Evolutionary conservation across 495 filamentous ascomycete genomes (phyloP).

Genomic region (Tuber calosporum): DNA sequence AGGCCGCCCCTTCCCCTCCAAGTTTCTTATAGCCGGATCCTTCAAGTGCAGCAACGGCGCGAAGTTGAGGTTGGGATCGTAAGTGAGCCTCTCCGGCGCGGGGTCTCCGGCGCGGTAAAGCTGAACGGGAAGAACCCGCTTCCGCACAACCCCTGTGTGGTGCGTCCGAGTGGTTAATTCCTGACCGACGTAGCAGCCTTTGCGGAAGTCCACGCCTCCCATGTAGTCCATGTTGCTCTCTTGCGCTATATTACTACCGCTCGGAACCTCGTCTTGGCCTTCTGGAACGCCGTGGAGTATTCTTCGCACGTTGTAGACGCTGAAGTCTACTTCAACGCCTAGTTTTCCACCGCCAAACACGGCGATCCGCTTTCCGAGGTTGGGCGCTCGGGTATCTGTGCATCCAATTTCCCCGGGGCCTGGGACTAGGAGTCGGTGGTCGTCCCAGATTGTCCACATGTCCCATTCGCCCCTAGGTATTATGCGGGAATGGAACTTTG

Average conservation of each 20-base stretch:
- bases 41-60: constrained; percentile 36
- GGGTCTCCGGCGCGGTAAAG: constrained; percentile 51
- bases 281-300: constrained; percentile 75
- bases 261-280: constrained; percentile 67
- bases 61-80: constrained; percentile 44
- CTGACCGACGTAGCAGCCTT: constrained; percentile 95
- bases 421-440: constrained; percentile 25
- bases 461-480: constrained; percentile 48
- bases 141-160: constrained; percentile 86
- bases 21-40: constrained; percentile 41
- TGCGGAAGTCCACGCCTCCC: constrained; percentile 78
- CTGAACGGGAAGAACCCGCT: constrained; percentile 76
- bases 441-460: constrained; percentile 63
- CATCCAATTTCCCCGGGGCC: constrained; percentile 45
- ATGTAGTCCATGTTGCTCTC: constrained; percentile 80
- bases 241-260: constrained; percentile 63
- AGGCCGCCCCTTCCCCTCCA: constrained; percentile 54
- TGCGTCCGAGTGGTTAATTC: constrained; percentile 91
- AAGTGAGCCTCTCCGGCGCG: constrained; percentile 45
- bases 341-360: constrained; percentile 11
- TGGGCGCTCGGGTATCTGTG: constrained; percentile 59
- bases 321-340: constrained; percentile 40
- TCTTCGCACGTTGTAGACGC: constrained; percentile 60
- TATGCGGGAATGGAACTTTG: constrained; percentile 52
- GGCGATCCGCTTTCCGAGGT: constrained; percentile 53